phyloP scores from a whole-genome alignment of 2,329 filamentous ascomycete genomes.

The Phaeosphaeria sp. region DNA sequence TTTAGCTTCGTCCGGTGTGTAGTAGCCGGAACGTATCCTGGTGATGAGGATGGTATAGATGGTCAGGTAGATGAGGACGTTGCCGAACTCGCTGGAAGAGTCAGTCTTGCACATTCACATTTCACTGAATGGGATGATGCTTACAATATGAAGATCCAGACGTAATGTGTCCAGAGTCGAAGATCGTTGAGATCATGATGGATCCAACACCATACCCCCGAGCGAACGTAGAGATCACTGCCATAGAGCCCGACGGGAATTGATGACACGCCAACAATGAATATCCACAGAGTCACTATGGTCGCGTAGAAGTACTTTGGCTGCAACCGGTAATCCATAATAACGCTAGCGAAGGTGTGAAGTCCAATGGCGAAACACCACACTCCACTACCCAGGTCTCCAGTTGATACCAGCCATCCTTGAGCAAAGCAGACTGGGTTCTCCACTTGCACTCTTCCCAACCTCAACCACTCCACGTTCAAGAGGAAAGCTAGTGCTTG shows the following conservation, averaged over 20 bases:
- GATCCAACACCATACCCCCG: constrained; percentile 73
- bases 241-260: constrained; percentile 57
- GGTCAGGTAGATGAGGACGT: constrained; percentile 57
- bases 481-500: constrained; percentile 70
- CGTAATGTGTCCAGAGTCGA: constrained; percentile 67
- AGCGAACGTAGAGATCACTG: constrained; percentile 64
- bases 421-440: constrained; percentile 66
- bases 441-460: constrained; percentile 61
- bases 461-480: constrained; percentile 64
- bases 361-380: constrained; percentile 71
- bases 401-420: constrained; percentile 72
- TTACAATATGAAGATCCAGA: constrained; percentile 66
- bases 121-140: not conserved
- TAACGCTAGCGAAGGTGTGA: constrained; percentile 70
- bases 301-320: constrained; percentile 58
- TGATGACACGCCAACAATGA: constrained; percentile 64
- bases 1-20: constrained; percentile 38
- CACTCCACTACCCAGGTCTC: constrained; percentile 69
- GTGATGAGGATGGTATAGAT: constrained; percentile 50
- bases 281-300: constrained; percentile 62
- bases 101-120: constrained; percentile 2
- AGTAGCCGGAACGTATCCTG: constrained; percentile 48
- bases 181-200: constrained; percentile 60
- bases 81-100: constrained; percentile 53
- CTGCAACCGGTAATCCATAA: constrained; percentile 61